Percentiles rank a stretch among this genome's conserved stretches.
These are phyloP conservation scores for Penicillium brevicompactum DNA, from an alignment of 2,329 filamentous ascomycete genomes.

Conservation along the genomic window DNA sequence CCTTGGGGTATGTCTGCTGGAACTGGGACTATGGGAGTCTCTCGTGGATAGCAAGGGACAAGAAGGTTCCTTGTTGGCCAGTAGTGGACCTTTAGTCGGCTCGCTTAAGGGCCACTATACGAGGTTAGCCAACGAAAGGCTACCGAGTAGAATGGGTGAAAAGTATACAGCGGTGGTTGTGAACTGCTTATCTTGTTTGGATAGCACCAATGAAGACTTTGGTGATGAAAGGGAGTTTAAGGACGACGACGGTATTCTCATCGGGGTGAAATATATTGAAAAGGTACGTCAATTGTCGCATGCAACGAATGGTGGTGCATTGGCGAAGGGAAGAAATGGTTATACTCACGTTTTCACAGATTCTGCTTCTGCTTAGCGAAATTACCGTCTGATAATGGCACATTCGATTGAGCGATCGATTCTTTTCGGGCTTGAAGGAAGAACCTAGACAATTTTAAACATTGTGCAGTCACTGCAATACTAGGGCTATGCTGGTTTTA, in stretches of 20 bases:
- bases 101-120: not conserved
- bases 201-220: slow-evolving; percentile 33
- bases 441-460: too few species aligned
- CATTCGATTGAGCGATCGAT: too few species aligned
- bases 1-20: not conserved
- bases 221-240: slow-evolving; percentile 29
- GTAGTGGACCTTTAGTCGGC: not conserved
- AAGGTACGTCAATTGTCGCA: slow-evolving; percentile 12
- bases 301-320: too few species aligned
- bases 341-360: too few species aligned
- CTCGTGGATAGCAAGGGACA: not conserved
- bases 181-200: slow-evolving; percentile 41
- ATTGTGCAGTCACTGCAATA: too few species aligned
- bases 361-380: too few species aligned
- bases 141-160: slow-evolving; percentile 4
- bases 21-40: not conserved
- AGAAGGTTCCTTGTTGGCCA: not conserved
- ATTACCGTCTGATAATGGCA: too few species aligned
- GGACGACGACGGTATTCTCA: slow-evolving; percentile 33
- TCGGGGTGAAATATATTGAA: slow-evolving; percentile 27
- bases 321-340: too few species aligned
- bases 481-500: too few species aligned
- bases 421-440: too few species aligned
- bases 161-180: slow-evolving; percentile 34
- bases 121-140: not conserved